These are phyloP conservation scores for Mortierella sp. DNA, from an alignment of 371 early-diverging fungal genomes.

Conservation along the genomic window DNA sequence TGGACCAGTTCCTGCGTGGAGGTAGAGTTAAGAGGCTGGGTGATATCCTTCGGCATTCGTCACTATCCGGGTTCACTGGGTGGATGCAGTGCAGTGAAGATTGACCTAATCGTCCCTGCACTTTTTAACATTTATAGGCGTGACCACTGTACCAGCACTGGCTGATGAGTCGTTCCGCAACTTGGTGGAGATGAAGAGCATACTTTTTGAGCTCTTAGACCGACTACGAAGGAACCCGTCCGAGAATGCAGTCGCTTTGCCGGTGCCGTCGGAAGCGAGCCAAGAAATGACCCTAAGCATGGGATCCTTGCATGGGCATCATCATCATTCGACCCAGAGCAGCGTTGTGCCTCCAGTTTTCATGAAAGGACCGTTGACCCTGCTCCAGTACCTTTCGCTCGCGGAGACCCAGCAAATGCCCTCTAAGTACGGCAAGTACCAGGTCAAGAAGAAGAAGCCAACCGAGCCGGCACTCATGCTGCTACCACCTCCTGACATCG, in stretches of 20 bases:
- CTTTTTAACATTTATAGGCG: too few species aligned
- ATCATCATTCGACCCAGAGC: slow-evolving; percentile 61
- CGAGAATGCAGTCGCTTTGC: slow-evolving; percentile 40
- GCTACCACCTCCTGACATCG: slow-evolving; percentile 64
- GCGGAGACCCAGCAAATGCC: slow-evolving; percentile 67
- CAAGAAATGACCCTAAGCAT: slow-evolving; percentile 52
- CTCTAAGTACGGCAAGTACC: slow-evolving; percentile 73
- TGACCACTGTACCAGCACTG: slow-evolving; percentile 59
- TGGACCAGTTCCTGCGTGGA: slow-evolving; percentile 59
- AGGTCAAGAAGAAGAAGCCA: slow-evolving; percentile 69
- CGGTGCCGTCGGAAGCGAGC: slow-evolving; percentile 49
- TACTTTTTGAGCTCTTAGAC: slow-evolving; percentile 59
- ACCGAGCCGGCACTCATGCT: slow-evolving; percentile 66
- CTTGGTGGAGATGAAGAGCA: slow-evolving; percentile 59
- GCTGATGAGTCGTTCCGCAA: slow-evolving; percentile 53
- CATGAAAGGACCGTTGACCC: slow-evolving; percentile 37
- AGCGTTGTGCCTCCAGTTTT: slow-evolving; percentile 60
- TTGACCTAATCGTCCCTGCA: too few species aligned
- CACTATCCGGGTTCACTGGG: too few species aligned
- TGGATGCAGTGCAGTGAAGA: too few species aligned
- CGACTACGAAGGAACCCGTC: slow-evolving; percentile 38
- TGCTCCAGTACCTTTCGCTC: slow-evolving; percentile 31
- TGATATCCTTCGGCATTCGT: too few species aligned
- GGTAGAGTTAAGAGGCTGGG: too few species aligned
- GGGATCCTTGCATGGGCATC: slow-evolving; percentile 51